Base-by-base conservation (phyloP, 1,284 basidiomycete species). In the Pseudozyma sp. region DNA sequence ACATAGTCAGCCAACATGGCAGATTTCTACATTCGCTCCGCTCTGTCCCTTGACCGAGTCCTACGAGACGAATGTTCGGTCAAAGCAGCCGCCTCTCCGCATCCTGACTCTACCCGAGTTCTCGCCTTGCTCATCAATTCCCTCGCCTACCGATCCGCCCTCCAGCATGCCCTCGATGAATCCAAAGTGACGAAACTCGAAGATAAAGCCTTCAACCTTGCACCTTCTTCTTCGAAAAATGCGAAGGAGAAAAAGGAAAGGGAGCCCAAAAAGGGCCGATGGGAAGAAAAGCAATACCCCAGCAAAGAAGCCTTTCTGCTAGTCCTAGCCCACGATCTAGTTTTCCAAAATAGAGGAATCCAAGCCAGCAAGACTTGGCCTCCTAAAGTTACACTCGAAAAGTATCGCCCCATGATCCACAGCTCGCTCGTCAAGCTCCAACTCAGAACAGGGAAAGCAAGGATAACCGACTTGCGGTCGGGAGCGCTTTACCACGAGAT, bases 331-430 rank as follows among this genome's bases (percentile, higher is more conserved):
- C 79, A 85, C 51, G 83, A 85, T 49, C 70, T 85, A 0, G 50
- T 85, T 2, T 77, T 83, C 39, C 62, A 75, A 12, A 52, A 52
- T 10, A 68, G 80, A 5, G 75, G 77, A 8, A 83, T 83, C 43
- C 76, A 80, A 36, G 78, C 82, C 0, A 65, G 76, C 19, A 69
- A 72, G 40, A 67, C 69, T 0, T 85, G 82, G 82, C 80, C 80
- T 4, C 83, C 83, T 0, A 70, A 70, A 18, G 63, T 62, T 18
- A 47, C 65, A 2, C 55, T 85, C 12, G 77, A 76, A 91, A 52
- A 92, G 47, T 93, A 97, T 84, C 93, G 93, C 82, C 92, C 94
- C 6, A 89, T 94, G n/a, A 87, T 98, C 5, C 89, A 90, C 69
- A 90, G 92, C 59, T 94, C 96, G 85, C 89, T 96, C 52, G 90